Evolutionary conservation across 106 monocot genomes (phyloP), one percentile per base, ranked within the genome.

Genomic region (Dendrobium chrysotoxum): DNA sequence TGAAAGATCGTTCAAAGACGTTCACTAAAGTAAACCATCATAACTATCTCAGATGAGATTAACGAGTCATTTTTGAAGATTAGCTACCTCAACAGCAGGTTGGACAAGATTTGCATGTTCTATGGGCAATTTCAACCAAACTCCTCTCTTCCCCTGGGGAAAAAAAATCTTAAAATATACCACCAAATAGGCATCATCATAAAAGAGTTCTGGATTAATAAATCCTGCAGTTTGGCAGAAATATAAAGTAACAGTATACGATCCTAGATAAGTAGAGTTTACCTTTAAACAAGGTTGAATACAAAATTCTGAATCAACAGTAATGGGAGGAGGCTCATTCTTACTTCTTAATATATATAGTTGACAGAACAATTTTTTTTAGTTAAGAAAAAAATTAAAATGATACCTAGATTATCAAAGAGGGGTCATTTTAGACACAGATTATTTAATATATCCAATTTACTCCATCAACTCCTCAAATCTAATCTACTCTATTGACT

Each of bases 41-140:
- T 61, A 23, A 4, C 61, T n/a, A 20, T 61, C 61, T 61, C 61
- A n/a, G 1, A 20, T 61, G 1, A 61, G 61, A 61, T 61, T 61
- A 61, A 61, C 21, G 23, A 61, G 40, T 41, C 74, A 42, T 40
- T 30, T 35, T 35, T 74, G 41, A 74, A 42, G 39, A 74, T 41
- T 41, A 74, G 17, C 26, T 85, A 95, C 97, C 94, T 94, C 82
- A 42, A 98, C 91, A 75, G 88, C 91, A 42, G 86, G 82, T 76
- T 91, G 94, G 85, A 92, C 89, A 79, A 98, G 88, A 89, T 88
- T 92, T 58, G 89, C 81, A 76, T 89, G 86, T 40, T 85, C 77
- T 45, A 89, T 89, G 1, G 97, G 91, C 88, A 98, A 81, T 84
- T 98, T 98, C 73, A 98, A 84, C 94, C 97, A 98, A 53, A 95